Evolutionary conservation across 2,329 filamentous ascomycete species (phyloP).

Genomic region (Trichophyton equinum): DNA sequence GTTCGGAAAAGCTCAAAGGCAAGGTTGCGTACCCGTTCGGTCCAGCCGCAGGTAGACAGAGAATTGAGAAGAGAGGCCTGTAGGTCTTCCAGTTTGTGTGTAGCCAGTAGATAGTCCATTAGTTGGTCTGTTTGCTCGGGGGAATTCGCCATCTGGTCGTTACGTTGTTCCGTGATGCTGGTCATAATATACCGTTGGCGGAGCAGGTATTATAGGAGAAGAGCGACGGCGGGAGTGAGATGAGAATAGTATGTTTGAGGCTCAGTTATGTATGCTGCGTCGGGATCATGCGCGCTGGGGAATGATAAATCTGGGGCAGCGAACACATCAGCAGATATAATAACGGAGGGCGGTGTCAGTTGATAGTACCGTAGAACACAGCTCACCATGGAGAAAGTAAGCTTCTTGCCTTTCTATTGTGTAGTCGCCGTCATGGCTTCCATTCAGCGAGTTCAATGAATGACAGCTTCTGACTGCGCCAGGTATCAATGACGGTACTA

Average conservation of each 20-base stretch:
- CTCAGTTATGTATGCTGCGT: background rate
- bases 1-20: constrained; percentile 45
- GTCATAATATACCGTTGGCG: background rate
- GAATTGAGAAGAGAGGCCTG: constrained; percentile 42
- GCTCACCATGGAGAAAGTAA: background rate
- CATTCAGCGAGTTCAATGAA: background rate
- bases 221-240: background rate
- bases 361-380: background rate
- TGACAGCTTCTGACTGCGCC: background rate
- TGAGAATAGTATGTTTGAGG: background rate
- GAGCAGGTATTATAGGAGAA: background rate
- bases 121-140: constrained; percentile 30
- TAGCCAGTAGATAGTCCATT: constrained; percentile 35
- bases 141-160: constrained; percentile 3
- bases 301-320: background rate
- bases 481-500: background rate
- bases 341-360: background rate
- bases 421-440: background rate
- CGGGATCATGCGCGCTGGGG: background rate
- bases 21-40: constrained; percentile 42
- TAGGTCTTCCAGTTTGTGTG: constrained; percentile 43
- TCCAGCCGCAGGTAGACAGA: constrained; percentile 48
- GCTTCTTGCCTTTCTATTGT: constrained; percentile 1
- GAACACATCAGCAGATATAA: background rate
- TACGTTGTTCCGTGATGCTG: background rate